Evolutionary conservation across 83 land plant species (phyloP).

Genomic region (Picea abies): DNA sequence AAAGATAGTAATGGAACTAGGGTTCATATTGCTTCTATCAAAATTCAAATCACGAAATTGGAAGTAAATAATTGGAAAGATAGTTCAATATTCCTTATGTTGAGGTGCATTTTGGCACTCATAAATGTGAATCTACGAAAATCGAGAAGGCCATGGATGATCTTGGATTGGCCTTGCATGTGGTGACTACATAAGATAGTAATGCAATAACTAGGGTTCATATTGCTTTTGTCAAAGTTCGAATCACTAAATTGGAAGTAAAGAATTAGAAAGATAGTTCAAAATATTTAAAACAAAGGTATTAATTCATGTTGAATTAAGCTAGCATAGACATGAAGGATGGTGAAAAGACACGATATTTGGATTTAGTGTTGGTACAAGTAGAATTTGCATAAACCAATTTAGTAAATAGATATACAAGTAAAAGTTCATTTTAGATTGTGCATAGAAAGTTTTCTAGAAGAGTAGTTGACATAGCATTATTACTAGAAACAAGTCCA

Average conservation of each 20-base stretch:
- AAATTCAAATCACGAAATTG: slow-evolving; percentile 28
- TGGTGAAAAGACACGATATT: background rate
- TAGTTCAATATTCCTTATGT: too few relatives aligned
- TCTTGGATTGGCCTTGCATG: slow-evolving; percentile 49
- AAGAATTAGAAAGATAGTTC: slow-evolving; percentile 37
- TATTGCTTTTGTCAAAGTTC: slow-evolving; percentile 29
- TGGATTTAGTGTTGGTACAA: too few relatives aligned
- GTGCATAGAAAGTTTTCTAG: too few relatives aligned
- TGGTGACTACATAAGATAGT: slow-evolving; percentile 46
- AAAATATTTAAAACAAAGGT: slow-evolving; percentile 43
- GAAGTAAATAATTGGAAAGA: slow-evolving; percentile 34
- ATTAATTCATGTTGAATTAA: slow-evolving; percentile 43
- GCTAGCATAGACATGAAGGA: slow-evolving; percentile 42
- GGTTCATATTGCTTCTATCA: slow-evolving; percentile 25
- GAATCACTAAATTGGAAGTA: slow-evolving; percentile 31
- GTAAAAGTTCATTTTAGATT: too few relatives aligned
- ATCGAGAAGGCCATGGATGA: slow-evolving; percentile 54
- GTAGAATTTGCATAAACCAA: too few relatives aligned
- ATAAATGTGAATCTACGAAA: background rate
- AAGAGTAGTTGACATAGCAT: too few relatives aligned
- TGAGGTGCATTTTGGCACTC: too few relatives aligned
- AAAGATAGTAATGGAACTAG: slow-evolving; percentile 47
- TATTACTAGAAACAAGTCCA: too few relatives aligned
- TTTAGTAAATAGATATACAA: too few relatives aligned
- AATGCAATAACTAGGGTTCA: slow-evolving; percentile 34